Base-by-base conservation (phyloP, 2,329 filamentous ascomycete species). In the Aspergillus sojae region DNA sequence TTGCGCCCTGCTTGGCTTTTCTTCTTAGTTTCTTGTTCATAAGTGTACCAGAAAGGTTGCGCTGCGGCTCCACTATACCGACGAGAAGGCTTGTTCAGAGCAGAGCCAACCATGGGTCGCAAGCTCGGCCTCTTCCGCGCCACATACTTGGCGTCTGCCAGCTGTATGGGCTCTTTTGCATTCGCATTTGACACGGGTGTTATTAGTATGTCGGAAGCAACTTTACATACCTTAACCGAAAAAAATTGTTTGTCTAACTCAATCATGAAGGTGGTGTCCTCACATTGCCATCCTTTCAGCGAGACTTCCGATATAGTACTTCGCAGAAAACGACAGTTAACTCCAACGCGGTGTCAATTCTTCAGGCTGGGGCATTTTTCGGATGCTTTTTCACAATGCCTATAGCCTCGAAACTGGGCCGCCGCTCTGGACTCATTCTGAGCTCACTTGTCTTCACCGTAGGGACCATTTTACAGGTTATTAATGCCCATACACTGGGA, bases 341-440 rank as follows among this genome's bases (percentile, higher is more conserved):
- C 62, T 81, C 81, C 5, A 81, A 84, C 56, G 79, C 81, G 41
- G 81, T 84, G 23, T 79, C 79, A 0, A 78, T 85, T 4, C 80
- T 84, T 9, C 82, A 84, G 59, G 80, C 81, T 1, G 83, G 83
- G 26, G 82, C 82, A 43, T 86, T 85, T 67, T 81, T 84, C 60
- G 82, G 82, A 52, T 83, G 82, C 62, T 81, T 85, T 61, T 68
- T 78, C 59, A 80, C 82, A 57, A 82, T 79, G 61, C 81, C 82
- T 0, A 62, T 84, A 23, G 81, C 80, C 7, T 76, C 80, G 34
- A 72, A 73, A 28, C 74, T 79, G 36, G 84, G 83, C 11, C 79
- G 84, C 34, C 78, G 78, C 53, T 74, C 70, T 57, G 76, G 78
- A 6, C 76, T 85, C 34, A 77, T 83, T 23, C 72, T 81, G 36